These are phyloP conservation scores for Vachellia collinsii DNA, from an alignment of 306 rosid species.

Conservation along the genomic window DNA sequence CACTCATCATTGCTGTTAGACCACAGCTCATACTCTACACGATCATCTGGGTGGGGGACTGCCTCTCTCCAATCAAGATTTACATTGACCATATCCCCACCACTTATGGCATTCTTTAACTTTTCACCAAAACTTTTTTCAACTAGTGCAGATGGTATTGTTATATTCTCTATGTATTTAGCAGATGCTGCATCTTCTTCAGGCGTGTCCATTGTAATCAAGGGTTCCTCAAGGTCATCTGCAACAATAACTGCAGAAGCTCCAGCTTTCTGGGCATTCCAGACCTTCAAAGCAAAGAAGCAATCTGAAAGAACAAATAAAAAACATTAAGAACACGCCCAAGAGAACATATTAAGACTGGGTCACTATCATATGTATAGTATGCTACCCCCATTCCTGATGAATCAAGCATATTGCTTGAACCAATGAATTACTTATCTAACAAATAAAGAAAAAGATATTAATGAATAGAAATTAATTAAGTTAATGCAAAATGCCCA, in stretches of 20 bases:
- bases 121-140: conserved; percentile 69
- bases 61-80: conserved; percentile 94
- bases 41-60: conserved; percentile 91
- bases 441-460: background rate
- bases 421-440: background rate
- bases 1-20: conserved; percentile 90
- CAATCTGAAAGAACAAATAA: conserved; percentile 61
- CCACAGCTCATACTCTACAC: conserved; percentile 89
- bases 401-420: background rate
- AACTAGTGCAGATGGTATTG: conserved; percentile 89
- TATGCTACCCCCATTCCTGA: background rate
- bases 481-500: background rate
- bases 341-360: conserved; percentile 20
- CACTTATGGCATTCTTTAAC: conserved; percentile 61
- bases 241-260: conserved; percentile 96
- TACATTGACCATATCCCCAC: conserved; percentile 81
- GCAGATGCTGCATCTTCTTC: conserved; percentile 67
- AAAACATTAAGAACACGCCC: background rate
- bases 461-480: background rate
- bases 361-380: background rate
- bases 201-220: conserved; percentile 82
- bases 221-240: conserved; percentile 64
- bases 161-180: conserved; percentile 77
- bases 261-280: conserved; percentile 87
- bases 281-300: conserved; percentile 82